Evolutionary conservation across 169 alveolate species (phyloP).

Genomic region (Eimeria sp.): DNA sequence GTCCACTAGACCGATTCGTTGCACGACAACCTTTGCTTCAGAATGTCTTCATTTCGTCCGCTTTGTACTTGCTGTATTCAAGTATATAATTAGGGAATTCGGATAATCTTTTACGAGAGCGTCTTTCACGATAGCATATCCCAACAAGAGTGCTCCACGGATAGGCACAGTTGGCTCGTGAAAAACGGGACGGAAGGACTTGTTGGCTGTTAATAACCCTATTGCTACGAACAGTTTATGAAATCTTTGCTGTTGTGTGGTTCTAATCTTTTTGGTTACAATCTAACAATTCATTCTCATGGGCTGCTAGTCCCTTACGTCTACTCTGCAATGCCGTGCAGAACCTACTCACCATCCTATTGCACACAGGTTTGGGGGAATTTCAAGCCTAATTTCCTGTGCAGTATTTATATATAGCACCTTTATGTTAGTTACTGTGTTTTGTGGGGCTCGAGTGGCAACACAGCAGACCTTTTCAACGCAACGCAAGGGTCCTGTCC

Average conservation of each 20-base stretch:
- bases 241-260: neutral
- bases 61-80: neutral
- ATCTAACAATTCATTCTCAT: neutral
- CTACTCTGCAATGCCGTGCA: neutral
- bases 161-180: constrained; percentile 15
- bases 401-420: neutral
- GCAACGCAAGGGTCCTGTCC: neutral
- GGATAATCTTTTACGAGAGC: neutral
- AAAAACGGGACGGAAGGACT: neutral
- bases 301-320: neutral
- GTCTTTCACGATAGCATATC: neutral
- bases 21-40: neutral
- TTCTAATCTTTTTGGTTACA: neutral
- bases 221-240: neutral
- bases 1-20: constrained; percentile 19
- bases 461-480: neutral
- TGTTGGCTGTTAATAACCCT: neutral
- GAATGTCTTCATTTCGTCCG: neutral
- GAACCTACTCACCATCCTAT: neutral
- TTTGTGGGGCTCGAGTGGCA: neutral
- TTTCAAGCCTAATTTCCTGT: too few relatives aligned
- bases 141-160: neutral
- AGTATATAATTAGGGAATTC: neutral
- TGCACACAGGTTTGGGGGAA: neutral
- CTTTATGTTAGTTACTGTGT: neutral